These are phyloP conservation scores for Lactuca sativa DNA, from an alignment of 129 eudicot species.

Conservation along the genomic window DNA sequence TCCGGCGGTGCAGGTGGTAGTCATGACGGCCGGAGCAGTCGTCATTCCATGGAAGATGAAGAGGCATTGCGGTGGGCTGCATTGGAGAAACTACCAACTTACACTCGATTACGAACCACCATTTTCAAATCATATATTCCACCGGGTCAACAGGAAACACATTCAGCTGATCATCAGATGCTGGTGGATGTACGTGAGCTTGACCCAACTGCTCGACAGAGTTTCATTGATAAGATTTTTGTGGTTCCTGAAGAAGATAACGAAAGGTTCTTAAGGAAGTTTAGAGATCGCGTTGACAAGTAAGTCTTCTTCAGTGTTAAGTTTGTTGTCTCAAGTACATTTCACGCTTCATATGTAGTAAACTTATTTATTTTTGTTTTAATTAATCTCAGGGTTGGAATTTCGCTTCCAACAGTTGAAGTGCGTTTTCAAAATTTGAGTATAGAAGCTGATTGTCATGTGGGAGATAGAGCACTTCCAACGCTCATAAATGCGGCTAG, in stretches of 20 bases:
- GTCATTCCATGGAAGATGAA: slow-evolving; percentile 49
- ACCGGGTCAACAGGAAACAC: slow-evolving; percentile 24
- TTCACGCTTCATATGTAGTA: not conserved
- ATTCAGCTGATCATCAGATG: slow-evolving; percentile 23
- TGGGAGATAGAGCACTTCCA: slow-evolving; percentile 56
- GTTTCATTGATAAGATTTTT: slow-evolving; percentile 57
- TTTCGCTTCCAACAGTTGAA: slow-evolving; percentile 47
- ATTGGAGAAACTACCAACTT: slow-evolving; percentile 52
- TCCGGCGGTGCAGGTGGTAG: slow-evolving; percentile 31
- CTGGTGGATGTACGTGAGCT: slow-evolving; percentile 53
- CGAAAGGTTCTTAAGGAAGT: slow-evolving; percentile 60
- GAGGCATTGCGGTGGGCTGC: slow-evolving; percentile 68
- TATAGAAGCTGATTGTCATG: slow-evolving; percentile 49
- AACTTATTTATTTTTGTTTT: not conserved
- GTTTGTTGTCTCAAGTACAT: no score
- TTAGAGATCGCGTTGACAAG: slow-evolving; percentile 17
- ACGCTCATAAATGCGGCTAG: slow-evolving; percentile 44
- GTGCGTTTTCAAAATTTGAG: slow-evolving; percentile 44
- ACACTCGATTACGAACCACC: slow-evolving; percentile 30
- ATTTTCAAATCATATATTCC: slow-evolving; percentile 34
- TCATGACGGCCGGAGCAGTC: slow-evolving; percentile 37
- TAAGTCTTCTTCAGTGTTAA: slow-evolving; percentile 26
- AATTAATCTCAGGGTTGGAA: slow-evolving; percentile 44
- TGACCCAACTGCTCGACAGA: slow-evolving; percentile 48
- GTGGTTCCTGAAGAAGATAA: slow-evolving; percentile 86